Base-by-base conservation (phyloP, 2,329 filamentous ascomycete genomes). In the Botryotinia globosa region DNA sequence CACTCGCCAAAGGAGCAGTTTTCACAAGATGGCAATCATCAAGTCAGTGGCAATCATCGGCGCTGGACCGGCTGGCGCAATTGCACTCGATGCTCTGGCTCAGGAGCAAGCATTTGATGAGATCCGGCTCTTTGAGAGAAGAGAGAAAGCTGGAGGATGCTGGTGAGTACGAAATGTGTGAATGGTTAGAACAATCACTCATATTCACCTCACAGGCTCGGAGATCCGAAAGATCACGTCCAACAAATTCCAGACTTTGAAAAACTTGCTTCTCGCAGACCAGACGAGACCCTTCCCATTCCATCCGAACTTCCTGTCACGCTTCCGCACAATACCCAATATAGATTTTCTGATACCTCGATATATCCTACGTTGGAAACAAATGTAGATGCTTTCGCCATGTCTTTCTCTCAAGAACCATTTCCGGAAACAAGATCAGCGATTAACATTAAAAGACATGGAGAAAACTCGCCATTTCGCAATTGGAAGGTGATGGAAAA, bases 301-400 rank as follows among this genome's bases (percentile, higher is more conserved):
- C 88, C 88, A 0, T 72, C 80, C 2, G 74, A 76, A 0, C 79
- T 90, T 0, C 89, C 88, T 5, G 81, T 84, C 0, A 80, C 82
- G 69, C 82, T 83, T 0, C 82, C 84, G 0, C 83, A 82, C 58
- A 79, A 81, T 20, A 73, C 78, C 1, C 83, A 84, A 72, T 83
- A 85, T 29, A 85, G 88, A 3, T 89, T 86, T 76, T 80, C 83
- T 20, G 88, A 90, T 73, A 88, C 88, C 0, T 87, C 87, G 0
- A 83, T 91, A 29, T 91, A 91, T 75, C 87, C 88, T 0, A 85
- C 87, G 32, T 81, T 91, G n/a, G 88, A 91, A 77, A 91, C 89
- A 4, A 92, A 92, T 75, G 86, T 92, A 61, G 85, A 87, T 74
- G 82, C 83, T 9, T 77, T 85, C 2, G 83, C 87, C 0, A 92